Conservation (phyloP, 495 filamentous ascomycete genomes). For the Jackrogersella multiformis region DNA sequence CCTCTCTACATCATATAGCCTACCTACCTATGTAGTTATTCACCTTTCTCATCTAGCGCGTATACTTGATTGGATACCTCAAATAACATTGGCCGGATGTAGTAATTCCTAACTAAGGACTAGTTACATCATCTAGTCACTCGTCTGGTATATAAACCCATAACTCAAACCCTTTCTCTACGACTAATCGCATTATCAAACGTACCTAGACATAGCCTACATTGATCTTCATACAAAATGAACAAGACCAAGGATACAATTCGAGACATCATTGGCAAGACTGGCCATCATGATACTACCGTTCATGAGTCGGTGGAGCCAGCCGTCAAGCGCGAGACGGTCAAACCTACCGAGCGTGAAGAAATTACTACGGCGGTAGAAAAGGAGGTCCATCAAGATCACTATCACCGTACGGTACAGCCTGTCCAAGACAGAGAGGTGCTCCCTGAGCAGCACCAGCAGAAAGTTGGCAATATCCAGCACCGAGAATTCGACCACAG, state of each 20-base stretch:
- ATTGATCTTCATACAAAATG: slow-evolving; percentile 55
- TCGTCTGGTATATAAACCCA: slow-evolving; percentile 6
- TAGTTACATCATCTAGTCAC: slow-evolving; percentile 34
- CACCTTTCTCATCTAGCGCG: no score
- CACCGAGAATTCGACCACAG: slow-evolving; percentile 65
- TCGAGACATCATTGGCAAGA: slow-evolving; percentile 61
- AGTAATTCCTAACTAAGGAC: background rate
- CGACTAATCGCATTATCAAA: no score
- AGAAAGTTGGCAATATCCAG: slow-evolving; percentile 62
- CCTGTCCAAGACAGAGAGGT: slow-evolving; percentile 59
- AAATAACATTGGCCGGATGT: background rate
- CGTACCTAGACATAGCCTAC: no score
- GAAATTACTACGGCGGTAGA: slow-evolving; percentile 66
- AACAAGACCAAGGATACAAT: slow-evolving; percentile 66
- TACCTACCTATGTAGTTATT: background rate
- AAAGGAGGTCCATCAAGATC: slow-evolving; percentile 69
- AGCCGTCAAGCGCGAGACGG: slow-evolving; percentile 65
- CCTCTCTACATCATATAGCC: slow-evolving; percentile 1
- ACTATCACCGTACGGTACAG: slow-evolving; percentile 65
- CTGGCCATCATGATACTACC: slow-evolving; percentile 69
- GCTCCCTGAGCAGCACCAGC: slow-evolving; percentile 59
- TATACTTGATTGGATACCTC: slow-evolving; percentile 13
- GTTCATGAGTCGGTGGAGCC: slow-evolving; percentile 69
- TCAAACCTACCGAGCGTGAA: slow-evolving; percentile 63
- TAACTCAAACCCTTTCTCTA: background rate